These are phyloP conservation scores for Cyberlindnera samutprakarnensis DNA, from an alignment of 805 yeast species.

Conservation along the genomic window DNA sequence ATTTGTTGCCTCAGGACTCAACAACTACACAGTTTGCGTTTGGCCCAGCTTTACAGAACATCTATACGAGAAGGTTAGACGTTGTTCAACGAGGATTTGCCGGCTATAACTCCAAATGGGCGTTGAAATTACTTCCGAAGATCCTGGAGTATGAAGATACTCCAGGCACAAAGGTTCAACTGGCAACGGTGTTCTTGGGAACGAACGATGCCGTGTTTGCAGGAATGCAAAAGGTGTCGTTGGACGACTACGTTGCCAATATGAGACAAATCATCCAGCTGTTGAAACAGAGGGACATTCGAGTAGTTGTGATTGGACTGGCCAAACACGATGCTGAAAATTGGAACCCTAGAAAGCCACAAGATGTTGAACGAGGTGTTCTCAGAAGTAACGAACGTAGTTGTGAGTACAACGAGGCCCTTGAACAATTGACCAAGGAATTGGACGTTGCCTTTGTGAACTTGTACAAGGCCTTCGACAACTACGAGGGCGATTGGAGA, in stretches of 20 bases:
- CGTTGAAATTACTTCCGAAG: conserved; percentile 38
- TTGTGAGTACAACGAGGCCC: conserved; percentile 42
- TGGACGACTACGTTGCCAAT: conserved; percentile 44
- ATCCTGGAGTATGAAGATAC: conserved; percentile 43
- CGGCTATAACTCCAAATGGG: conserved; percentile 71
- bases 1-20: conserved; percentile 24
- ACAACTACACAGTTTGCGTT: conserved; percentile 33
- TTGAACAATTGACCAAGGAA: conserved; percentile 36
- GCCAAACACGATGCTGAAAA: conserved; percentile 41
- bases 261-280: conserved; percentile 33
- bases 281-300: conserved; percentile 35
- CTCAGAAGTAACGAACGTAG: conserved; percentile 40
- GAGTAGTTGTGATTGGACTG: conserved; percentile 56
- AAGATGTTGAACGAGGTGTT: conserved; percentile 32
- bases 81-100: conserved; percentile 66
- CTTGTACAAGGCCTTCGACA: conserved; percentile 37
- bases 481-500: conserved; percentile 31
- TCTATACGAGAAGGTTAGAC: conserved; percentile 58
- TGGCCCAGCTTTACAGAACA: conserved; percentile 41
- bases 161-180: conserved; percentile 24
- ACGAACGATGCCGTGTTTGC: conserved; percentile 61
- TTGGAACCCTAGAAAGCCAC: conserved; percentile 29
- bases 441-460: conserved; percentile 52
- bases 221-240: conserved; percentile 42
- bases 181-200: conserved; percentile 65